Evolutionary conservation across 495 filamentous ascomycete genomes (phyloP), one percentile per base, ranked within the genome.

Genomic region (Trichocladium uniseriatum): DNA sequence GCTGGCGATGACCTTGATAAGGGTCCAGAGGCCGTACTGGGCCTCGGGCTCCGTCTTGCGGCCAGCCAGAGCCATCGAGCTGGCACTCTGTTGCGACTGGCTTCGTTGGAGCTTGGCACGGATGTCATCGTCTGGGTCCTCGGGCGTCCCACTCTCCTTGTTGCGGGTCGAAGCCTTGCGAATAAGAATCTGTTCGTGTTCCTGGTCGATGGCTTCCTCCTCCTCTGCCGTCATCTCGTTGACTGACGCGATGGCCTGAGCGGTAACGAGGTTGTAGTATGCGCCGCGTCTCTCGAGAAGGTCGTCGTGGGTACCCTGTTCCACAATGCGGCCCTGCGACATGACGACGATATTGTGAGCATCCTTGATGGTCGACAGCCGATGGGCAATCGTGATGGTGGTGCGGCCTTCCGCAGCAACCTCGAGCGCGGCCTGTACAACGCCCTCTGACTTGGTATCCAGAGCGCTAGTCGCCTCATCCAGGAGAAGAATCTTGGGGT

Each of bases 341-440:
- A 98, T 88, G 55, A 95, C 89, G 15, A 96, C 88, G 51, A 98
- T 98, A 60, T 95, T 98, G 62, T 95, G 83, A 0, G 90, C 91
- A 49, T 84, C 78, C 66, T 84, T 91, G 70, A 98, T 94, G 27
- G 92, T 98, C 0, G 87, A 94, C 27, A 98, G 73, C 43, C 92
- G 81, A 65, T 98, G 92, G 21, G 92, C 94, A 60, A 98, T 97
- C 9, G 91, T 84, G 59, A 97, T 94, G 10, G 92, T 97, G 1
- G 92, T 98, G 21, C 92, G 79, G n/a, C 91, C 92, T 54, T 84
- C 76, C 11, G 89, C 79, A 32, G 89, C 92, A 39, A 77, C 82
- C 56, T 96, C 90, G 18, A 98, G 75, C 15, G 92, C 92, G 35
- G 86, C 86, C 67, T 98, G 92, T 0, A 98, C 92, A 5, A 95